Evolutionary conservation across 441 rosid species (phyloP), one percentile per base, ranked within the genome.

Genomic region (Erodium texanum): DNA sequence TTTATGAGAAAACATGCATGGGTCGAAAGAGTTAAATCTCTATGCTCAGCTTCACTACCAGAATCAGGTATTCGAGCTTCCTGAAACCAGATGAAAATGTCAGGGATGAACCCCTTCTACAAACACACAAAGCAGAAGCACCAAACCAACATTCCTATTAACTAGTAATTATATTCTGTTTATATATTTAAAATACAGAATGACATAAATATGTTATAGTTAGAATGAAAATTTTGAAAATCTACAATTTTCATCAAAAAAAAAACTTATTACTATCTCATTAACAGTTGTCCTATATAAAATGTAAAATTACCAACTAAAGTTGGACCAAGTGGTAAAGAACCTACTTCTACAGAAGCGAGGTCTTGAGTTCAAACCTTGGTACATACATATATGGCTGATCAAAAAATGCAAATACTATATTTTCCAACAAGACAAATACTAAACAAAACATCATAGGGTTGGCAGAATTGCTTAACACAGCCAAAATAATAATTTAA

Each of bases 1-100:
- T 88, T 88, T 64, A 94, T 89, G 68, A 94, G 97, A 80, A 92
- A 94, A 81, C 96, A 86, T 54, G 91, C 84, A 81, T 94, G 99
- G 66, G 90, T 84, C 72, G 74, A 85, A 43, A 93, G 89, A 62
- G 90, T 88, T 69, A 86, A 75, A 74, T 94, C 99, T 79, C 97
- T 89, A 69, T 78, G 83, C 70, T 78, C 87, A 75, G 98, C 94
- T 75, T 82, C 91, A 74, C 83, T 81, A 72, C 98, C 98, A 68
- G 91, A 82, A 71, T 86, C 90, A 78, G 90, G 75, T 70, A 74
- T 78, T 74, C 92, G 85, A 64, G 89, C 96, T 81, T 94, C 98
- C 99, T 94, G 91, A 80, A 83, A 66, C 68, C 82, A 81, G 64
- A 77, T 64, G 38, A 78, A 73, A 79, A 66, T 50, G 56, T 50